Evolutionary conservation across 2,329 filamentous ascomycete genomes (phyloP), one percentile per base, ranked within the genome.

Genomic region (Mycosphaerelloides madeirae): DNA sequence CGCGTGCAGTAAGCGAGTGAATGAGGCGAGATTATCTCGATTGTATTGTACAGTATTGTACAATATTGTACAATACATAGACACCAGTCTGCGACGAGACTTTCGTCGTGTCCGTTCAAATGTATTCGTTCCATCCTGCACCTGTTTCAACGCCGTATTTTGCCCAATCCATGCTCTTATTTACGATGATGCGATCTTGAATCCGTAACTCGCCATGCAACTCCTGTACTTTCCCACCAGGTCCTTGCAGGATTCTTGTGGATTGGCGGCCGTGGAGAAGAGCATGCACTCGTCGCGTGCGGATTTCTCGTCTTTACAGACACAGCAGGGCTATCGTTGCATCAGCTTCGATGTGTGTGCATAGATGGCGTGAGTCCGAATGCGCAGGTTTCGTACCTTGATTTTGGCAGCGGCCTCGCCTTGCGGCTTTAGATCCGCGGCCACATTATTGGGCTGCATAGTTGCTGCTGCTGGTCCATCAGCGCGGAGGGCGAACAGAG

Each of bases 251-350:
- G 94, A 89, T 62, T 80, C 77, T 59, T 87, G 79, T 31, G 93
- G 87, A 64, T 96, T 85, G 62, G 83, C 77, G 49, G 86, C 78
- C 52, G 80, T 89, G 44, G 88, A 95, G 74, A 97, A 96, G 44
- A 98, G 85, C 91, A 98, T 97, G 76, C 93, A 98, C 71, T 98
- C 90, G 72, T 98, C 93, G 53, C 93, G 87, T 58, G 79, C 79
- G 31, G 87, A 77, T 70, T 98, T 98, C 69, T 98, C 89, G 34
- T 93, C 81, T 65, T 90, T 96, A 80, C 93, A 98, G 22, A 97
- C 93, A 66, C 93, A 97, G 79, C 93, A 97, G 33, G 91, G 91
- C 88, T 96, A 31, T 11, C 1, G 15, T 9, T 2, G 12, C 11
- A 41, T 52, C 36, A 49, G 44, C 25, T 3, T 14, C 16, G 28